These are phyloP conservation scores for Venturia oleaginea DNA, from an alignment of 2,329 filamentous ascomycete species.

Conservation along the genomic window DNA sequence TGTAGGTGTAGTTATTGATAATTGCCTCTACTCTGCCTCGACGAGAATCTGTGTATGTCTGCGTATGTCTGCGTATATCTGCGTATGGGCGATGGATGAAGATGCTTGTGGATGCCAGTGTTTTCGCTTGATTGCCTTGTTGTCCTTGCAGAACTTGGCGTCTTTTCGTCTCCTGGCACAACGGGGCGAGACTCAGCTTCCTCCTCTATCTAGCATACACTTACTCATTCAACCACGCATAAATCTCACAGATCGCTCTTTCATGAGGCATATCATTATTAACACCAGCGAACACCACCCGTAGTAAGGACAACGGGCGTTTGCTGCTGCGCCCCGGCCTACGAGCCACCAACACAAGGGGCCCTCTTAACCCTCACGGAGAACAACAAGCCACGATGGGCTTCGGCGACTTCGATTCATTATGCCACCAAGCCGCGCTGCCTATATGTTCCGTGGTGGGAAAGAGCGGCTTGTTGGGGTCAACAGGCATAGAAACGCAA, in stretches of 20 bases:
- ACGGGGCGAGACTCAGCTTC: no score
- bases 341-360: not conserved
- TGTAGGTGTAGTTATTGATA: no score
- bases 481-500: constrained; percentile 72
- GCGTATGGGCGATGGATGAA: not conserved
- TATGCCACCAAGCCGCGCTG: constrained; percentile 78
- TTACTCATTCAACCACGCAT: not conserved
- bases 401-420: constrained; percentile 81
- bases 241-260: not conserved
- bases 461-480: constrained; percentile 56
- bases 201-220: not conserved
- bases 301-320: not conserved
- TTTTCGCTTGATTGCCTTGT: no score
- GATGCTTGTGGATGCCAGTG: no score
- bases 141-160: no score
- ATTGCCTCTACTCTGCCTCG: no score
- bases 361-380: not conserved
- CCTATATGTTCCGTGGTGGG: constrained; percentile 84
- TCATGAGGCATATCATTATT: not conserved
- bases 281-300: not conserved
- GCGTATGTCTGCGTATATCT: no score
- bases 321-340: not conserved
- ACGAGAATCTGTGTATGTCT: no score
- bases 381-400: constrained; percentile 45
- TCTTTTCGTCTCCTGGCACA: no score